These are phyloP conservation scores for Citeromyces hawaiiensis DNA, from an alignment of 1,139 yeast species.

Conservation along the genomic window DNA sequence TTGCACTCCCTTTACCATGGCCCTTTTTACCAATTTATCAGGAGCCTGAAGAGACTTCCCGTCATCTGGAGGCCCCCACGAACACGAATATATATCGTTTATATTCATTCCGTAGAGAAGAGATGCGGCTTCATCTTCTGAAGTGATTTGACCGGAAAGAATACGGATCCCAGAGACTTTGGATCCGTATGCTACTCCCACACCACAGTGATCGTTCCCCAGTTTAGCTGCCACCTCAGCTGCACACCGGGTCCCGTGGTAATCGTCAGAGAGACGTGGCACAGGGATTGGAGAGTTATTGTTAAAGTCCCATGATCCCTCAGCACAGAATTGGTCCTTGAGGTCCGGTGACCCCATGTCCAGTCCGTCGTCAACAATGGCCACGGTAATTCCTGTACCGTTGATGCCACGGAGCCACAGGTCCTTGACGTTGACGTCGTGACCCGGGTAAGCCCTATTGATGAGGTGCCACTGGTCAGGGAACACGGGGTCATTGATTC, in stretches of 20 bases:
- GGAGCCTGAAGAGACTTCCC: constrained; percentile 85
- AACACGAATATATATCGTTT: constrained; percentile 90
- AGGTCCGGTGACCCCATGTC: constrained; percentile 73
- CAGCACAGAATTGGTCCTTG: constrained; percentile 51
- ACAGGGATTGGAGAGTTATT: constrained; percentile 62
- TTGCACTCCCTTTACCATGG: constrained; percentile 73
- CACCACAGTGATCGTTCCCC: constrained; percentile 73
- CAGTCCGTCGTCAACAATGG: constrained; percentile 89
- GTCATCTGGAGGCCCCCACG: constrained; percentile 98
- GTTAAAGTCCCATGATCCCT: constrained; percentile 88
- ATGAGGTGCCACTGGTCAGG: constrained; percentile 81
- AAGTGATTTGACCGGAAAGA: constrained; percentile 63
- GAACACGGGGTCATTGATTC: constrained; percentile 72
- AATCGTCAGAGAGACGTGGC: constrained; percentile 74
- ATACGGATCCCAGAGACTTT: constrained; percentile 87
- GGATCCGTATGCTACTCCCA: constrained; percentile 86
- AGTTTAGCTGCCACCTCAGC: constrained; percentile 93
- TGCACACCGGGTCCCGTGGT: constrained; percentile 97
- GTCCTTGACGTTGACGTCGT: constrained; percentile 79
- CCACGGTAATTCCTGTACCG: constrained; percentile 74
- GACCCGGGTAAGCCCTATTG: constrained; percentile 58
- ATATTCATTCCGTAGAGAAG: constrained; percentile 65
- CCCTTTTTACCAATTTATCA: constrained; percentile 60
- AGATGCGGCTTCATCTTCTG: constrained; percentile 87
- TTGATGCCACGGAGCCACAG: constrained; percentile 77